Evolutionary conservation across 2,329 filamentous ascomycete genomes (phyloP), one percentile per base, ranked within the genome.

Genomic region (Helotiales sp.): DNA sequence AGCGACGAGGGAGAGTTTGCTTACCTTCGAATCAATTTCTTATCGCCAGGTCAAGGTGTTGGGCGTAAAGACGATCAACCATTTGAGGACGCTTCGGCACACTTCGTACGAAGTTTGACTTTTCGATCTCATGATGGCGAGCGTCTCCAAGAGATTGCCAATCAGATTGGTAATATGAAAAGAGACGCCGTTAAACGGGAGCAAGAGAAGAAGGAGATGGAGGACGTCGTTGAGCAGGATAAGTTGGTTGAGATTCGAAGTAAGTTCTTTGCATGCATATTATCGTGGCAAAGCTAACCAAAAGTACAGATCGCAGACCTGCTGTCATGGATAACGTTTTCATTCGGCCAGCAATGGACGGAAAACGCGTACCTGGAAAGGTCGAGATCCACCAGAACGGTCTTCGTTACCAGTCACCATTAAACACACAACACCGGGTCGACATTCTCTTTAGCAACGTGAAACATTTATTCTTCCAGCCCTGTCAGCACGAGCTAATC

Each of bases 191-290:
- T 91, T 40, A 93, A 96, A 75, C 90, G 91, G 67, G 95, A 99
- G 74, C 93, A 97, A 69, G 93, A 97, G 75, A 97, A 98, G 85
- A 99, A 99, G 78, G 93, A 99, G 67, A 89, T 99, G 89, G 95
- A 99, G 72, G 95, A 99, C 74, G 95, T 99, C 22, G 93, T 99
- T 5, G 95, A 98, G 75, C 95, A 99, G 74, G 95, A 99, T 73
- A 99, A 99, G 78, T 85, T 99, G 52, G 81, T 96, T 66, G 93
- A 97, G 71, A 93, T 98, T 66, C 84, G 95, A 79, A 96, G 90
- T 91, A 79, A 78, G 86, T 78, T 15, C 6, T 29, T 5, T 2
- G n/a, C n/a, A n/a, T n/a, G n/a, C n/a, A n/a, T n/a, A n/a, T n/a
- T n/a, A n/a, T n/a, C n/a, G n/a, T n/a, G n/a, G n/a, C n/a, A n/a